Base-by-base conservation (phyloP, 352 stramenopile species). In the Peronosclerospora sorghi region DNA sequence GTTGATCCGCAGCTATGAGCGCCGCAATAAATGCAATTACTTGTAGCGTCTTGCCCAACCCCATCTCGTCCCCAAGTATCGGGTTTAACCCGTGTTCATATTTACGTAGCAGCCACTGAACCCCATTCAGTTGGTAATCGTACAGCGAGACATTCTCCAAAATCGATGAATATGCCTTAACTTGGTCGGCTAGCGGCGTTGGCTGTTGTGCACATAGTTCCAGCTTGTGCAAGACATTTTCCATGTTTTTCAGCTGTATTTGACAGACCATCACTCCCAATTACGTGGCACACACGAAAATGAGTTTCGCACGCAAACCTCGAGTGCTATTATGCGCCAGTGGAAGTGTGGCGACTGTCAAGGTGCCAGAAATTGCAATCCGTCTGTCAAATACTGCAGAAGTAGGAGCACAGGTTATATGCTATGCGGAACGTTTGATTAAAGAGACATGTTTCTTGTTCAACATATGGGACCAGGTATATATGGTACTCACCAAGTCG, bases 261-360 rank as follows among this genome's bases (percentile, higher is more conserved):
- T 10, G 28, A 14, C 4, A 12, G 30, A 54, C 54, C 54, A 52
- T 51, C 42, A 53, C 40, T 34, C 43, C 28, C 35, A 14, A 8
- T 23, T 40, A 51, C 54, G 34, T 59, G 35, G 32, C 18, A 40
- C 14, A 19, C 32, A 24, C 5, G n/a, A 41, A 27, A 29, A 48
- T 23, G 24, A 48, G 32, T 39, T 29, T 34, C 6, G 21, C 36
- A 17, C 35, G 39, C 2, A 65, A 58, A 9, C 76, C 75, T 10
- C 64, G 63, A 9, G 65, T 95, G 29, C 39, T 95, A 45, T 57
- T 95, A 43, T 68, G 69, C 24, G 82, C 71, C 8, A 90, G 73
- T 43, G 85, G 83, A 40, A 94, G 80, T 44, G 85, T 95, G 23
- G 83, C 85, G 40, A 77, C 77, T 2, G 73, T 95, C 32, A 95